phyloP scores from a whole-genome alignment of 2,329 filamentous ascomycete genomes.

The Penicillium frequentans region DNA sequence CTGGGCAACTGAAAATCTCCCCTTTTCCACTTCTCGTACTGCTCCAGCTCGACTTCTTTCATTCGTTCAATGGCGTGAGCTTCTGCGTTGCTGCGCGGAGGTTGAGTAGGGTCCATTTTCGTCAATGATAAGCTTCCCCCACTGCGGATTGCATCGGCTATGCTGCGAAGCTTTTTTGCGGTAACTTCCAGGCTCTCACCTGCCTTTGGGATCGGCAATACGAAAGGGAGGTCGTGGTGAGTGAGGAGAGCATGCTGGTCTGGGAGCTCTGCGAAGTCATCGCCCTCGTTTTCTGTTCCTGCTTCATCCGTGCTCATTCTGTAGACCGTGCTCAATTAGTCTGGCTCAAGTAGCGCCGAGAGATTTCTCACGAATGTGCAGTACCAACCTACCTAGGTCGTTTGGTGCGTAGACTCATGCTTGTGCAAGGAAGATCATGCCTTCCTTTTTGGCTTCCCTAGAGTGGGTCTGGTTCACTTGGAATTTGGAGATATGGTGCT shows the following conservation, averaged over 20 bases:
- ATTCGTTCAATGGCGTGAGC: constrained; percentile 13
- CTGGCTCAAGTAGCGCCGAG: background rate
- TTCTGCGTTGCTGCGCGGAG: constrained; percentile 1
- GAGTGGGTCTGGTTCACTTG: background rate
- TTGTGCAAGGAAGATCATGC: background rate
- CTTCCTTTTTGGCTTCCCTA: background rate
- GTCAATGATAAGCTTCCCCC: constrained; percentile 2
- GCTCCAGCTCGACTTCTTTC: background rate
- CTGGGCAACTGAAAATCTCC: background rate
- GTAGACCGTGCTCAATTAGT: background rate
- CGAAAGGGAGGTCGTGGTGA: constrained; percentile 17
- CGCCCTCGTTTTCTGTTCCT: background rate
- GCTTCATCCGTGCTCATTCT: background rate
- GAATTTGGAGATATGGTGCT: background rate
- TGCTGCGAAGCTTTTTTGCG: constrained; percentile 3
- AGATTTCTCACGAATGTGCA: background rate
- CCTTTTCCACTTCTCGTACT: constrained; percentile 10
- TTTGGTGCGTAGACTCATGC: background rate
- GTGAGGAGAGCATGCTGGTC: constrained; percentile 1
- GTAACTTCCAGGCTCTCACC: constrained; percentile 16
- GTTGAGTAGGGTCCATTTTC: background rate
- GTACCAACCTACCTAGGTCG: background rate
- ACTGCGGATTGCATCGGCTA: constrained; percentile 5
- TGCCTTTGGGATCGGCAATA: constrained; percentile 5
- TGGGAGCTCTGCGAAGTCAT: background rate